phyloP scores from a whole-genome alignment of 2,329 filamentous ascomycete species.

The Bipolaris gigantea region DNA sequence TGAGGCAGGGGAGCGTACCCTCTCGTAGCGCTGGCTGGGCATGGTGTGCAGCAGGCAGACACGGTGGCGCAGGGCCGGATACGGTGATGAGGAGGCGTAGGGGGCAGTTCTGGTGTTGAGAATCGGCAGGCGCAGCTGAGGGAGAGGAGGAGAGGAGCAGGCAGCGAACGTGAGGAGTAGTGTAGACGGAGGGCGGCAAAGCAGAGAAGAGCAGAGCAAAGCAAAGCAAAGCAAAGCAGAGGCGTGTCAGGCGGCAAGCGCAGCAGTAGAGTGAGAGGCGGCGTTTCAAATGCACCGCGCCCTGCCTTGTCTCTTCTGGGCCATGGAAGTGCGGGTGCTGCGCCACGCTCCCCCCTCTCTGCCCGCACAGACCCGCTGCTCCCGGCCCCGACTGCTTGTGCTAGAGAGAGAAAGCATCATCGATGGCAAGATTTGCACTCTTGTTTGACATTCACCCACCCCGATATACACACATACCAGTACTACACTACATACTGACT shows the following conservation, averaged over 20 bases:
- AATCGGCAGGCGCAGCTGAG: not conserved
- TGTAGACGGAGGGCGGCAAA: constrained; percentile 8
- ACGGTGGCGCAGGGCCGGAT: constrained; percentile 4
- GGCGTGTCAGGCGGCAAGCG: constrained; percentile 12
- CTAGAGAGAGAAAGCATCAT: not conserved
- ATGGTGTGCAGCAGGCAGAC: constrained; percentile 36
- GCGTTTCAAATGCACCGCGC: constrained; percentile 12
- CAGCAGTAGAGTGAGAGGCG: constrained; percentile 10
- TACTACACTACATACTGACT: no score
- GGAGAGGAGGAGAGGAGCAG: not conserved
- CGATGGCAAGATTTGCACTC: not conserved
- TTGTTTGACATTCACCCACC: not conserved
- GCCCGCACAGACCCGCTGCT: not conserved
- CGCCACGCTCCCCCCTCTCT: constrained; percentile 4
- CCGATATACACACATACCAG: not conserved
- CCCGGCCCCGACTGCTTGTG: not conserved
- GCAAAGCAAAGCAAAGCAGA: not conserved
- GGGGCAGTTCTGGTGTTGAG: not conserved
- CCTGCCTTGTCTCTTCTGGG: constrained; percentile 4
- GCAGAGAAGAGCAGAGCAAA: not conserved
- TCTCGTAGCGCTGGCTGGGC: constrained; percentile 53
- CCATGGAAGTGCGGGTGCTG: constrained; percentile 6
- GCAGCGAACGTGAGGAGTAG: constrained; percentile 8
- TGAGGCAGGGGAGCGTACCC: constrained; percentile 44
- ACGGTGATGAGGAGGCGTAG: not conserved